Percentiles rank a stretch among this genome's conserved stretches.
phyloP scores from a whole-genome alignment of 2,329 filamentous ascomycete genomes.

The Hypoxylon sp. region DNA sequence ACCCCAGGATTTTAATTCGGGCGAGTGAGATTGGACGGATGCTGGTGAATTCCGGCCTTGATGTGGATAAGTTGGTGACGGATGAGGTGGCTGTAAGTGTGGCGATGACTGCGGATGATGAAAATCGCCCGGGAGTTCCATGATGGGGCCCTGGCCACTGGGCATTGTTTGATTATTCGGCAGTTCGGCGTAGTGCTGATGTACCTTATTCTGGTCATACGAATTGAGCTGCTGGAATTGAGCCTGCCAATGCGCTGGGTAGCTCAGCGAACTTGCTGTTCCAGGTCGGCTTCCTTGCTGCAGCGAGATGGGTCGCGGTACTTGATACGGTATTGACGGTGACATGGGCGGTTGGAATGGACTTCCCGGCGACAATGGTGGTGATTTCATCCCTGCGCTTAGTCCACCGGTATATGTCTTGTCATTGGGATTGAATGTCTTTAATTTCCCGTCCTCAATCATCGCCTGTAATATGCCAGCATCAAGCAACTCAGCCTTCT shows the following conservation, averaged over 20 bases:
- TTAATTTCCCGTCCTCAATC: slow-evolving; percentile 75
- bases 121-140: slow-evolving; percentile 65
- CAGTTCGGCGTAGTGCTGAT: slow-evolving; percentile 59
- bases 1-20: slow-evolving; percentile 55
- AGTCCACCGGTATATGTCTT: slow-evolving; percentile 48
- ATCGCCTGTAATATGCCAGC: slow-evolving; percentile 76
- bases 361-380: slow-evolving; percentile 49
- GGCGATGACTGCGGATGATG: slow-evolving; percentile 58
- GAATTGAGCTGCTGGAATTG: slow-evolving; percentile 48
- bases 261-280: slow-evolving; percentile 53
- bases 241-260: slow-evolving; percentile 49
- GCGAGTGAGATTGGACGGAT: slow-evolving; percentile 50
- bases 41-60: slow-evolving; percentile 52
- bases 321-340: slow-evolving; percentile 58
- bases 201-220: slow-evolving; percentile 42
- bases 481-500: slow-evolving; percentile 79
- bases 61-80: slow-evolving; percentile 51
- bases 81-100: slow-evolving; percentile 50
- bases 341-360: slow-evolving; percentile 52
- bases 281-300: slow-evolving; percentile 53
- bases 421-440: slow-evolving; percentile 68
- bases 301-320: slow-evolving; percentile 59
- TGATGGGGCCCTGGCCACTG: slow-evolving; percentile 45
- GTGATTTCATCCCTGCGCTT: slow-evolving; percentile 45
- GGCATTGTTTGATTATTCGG: slow-evolving; percentile 49